Evolutionary conservation across 768 basidiomycete species (phyloP).

Genomic region (Pleurotus tuoliensis): DNA sequence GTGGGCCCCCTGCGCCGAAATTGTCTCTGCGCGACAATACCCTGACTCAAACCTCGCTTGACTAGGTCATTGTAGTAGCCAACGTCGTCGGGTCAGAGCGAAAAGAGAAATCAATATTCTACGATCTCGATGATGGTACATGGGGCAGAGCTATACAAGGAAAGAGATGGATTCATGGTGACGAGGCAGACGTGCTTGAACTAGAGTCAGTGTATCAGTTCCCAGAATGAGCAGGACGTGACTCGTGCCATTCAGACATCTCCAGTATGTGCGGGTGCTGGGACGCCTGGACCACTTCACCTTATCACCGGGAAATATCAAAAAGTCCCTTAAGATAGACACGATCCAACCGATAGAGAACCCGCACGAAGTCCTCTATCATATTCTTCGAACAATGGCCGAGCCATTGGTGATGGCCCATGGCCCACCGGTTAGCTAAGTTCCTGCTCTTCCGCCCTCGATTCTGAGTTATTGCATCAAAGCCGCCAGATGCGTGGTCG

Average conservation of each 20-base stretch:
- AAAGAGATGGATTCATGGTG: neutral
- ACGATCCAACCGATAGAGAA: neutral
- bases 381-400: neutral
- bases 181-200: neutral
- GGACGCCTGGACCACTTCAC: neutral
- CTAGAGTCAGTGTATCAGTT: neutral
- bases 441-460: neutral
- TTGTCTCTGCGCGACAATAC: neutral
- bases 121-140: neutral
- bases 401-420: neutral
- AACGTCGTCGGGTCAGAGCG: neutral
- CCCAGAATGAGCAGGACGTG: neutral
- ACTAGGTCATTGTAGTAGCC: slow-evolving; percentile 4
- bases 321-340: neutral
- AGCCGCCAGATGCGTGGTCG: neutral
- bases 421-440: neutral
- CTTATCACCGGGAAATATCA: neutral
- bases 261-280: neutral
- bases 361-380: neutral
- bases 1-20: neutral
- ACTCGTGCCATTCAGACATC: neutral
- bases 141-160: neutral
- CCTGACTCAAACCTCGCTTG: neutral
- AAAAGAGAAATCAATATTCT: neutral
- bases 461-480: neutral